phyloP scores from a whole-genome alignment of 2,329 filamentous ascomycete species.

The Colletotrichum tropicale region DNA sequence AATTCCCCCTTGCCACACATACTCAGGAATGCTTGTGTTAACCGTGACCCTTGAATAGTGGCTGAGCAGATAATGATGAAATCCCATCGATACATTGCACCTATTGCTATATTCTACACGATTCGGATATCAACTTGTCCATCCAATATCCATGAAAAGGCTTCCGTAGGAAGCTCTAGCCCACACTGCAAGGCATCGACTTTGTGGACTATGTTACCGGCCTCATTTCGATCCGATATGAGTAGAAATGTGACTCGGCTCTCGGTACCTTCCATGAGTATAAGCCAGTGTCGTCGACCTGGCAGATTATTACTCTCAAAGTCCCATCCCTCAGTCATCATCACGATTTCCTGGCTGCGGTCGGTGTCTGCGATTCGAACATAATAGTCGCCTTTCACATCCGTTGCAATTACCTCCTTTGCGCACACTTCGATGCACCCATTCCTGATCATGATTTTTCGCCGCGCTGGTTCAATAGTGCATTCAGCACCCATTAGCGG shows the following conservation, averaged over 20 bases:
- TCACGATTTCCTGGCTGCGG: neutral
- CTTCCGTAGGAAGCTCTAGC: neutral
- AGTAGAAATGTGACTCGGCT: neutral
- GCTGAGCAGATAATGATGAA: neutral
- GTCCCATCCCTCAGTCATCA: neutral
- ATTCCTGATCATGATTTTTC: neutral
- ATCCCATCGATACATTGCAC: neutral
- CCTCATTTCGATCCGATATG: neutral
- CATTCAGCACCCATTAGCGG: neutral
- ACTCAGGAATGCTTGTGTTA: neutral
- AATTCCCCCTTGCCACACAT: neutral
- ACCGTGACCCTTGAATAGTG: neutral
- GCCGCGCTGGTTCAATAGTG: neutral
- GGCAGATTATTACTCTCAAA: neutral
- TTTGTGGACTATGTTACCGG: neutral
- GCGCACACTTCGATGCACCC: neutral
- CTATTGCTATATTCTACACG: neutral
- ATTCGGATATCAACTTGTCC: neutral
- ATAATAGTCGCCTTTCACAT: neutral
- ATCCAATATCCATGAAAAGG: neutral
- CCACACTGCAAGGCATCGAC: neutral
- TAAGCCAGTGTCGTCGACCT: neutral
- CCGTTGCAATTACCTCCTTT: neutral
- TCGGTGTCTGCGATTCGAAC: neutral
- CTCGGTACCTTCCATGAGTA: neutral